These are phyloP conservation scores for Cercospora zeina DNA, from an alignment of 2,329 filamentous ascomycete genomes.

Conservation along the genomic window DNA sequence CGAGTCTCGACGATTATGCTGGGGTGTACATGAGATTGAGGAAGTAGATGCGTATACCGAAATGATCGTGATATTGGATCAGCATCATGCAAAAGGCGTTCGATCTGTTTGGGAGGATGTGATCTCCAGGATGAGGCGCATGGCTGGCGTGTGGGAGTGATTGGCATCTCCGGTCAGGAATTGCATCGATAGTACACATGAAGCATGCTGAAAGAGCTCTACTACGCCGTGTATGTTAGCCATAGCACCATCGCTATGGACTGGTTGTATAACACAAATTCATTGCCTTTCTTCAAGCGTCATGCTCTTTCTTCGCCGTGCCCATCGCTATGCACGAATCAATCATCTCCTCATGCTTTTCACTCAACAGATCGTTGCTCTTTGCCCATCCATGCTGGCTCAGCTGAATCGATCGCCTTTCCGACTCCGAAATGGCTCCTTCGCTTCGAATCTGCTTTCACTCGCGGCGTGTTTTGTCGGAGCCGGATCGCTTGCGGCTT, in stretches of 20 bases:
- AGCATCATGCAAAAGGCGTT: background rate
- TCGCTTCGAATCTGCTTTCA: constrained; percentile 88
- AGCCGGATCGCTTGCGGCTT: constrained; percentile 64
- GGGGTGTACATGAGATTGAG: constrained; percentile 31
- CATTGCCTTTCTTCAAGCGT: background rate
- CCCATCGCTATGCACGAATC: constrained; percentile 12
- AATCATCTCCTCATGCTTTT: constrained; percentile 11
- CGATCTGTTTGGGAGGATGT: background rate
- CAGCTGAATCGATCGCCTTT: constrained; percentile 80
- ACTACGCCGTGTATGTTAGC: background rate
- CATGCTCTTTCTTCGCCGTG: constrained; percentile 3
- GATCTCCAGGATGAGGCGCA: background rate
- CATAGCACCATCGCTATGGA: background rate
- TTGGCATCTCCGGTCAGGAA: background rate
- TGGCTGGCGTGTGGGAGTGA: background rate
- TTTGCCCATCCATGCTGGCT: constrained; percentile 29
- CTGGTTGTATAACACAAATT: constrained; percentile 11
- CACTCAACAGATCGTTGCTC: background rate
- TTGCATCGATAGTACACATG: background rate
- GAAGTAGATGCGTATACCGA: constrained; percentile 3
- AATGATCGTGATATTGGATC: background rate
- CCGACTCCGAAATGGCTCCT: constrained; percentile 69
- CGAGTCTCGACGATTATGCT: constrained; percentile 40
- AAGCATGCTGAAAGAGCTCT: background rate
- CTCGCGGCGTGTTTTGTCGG: constrained; percentile 75